Conservation (phyloP, 1,284 basidiomycete species). For the Apiotrichum mycotoxinovorans region DNA sequence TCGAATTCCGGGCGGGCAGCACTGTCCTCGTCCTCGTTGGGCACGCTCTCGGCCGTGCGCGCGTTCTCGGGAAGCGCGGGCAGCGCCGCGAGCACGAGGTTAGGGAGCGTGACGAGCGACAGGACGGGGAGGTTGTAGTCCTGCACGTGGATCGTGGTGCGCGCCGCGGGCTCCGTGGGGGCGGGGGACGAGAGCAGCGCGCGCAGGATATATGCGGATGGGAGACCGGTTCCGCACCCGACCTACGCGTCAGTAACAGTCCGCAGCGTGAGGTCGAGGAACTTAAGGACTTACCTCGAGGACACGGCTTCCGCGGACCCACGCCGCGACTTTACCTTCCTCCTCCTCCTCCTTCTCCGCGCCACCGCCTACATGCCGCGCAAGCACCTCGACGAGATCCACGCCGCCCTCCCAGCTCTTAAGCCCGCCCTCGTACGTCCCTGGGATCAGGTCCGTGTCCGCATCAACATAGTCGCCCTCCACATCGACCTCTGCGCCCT, state of each 20-base stretch:
- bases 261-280: too few relatives aligned
- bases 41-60: slow-evolving; percentile 31
- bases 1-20: too few relatives aligned
- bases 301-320: slow-evolving; percentile 54
- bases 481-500: slow-evolving; percentile 3
- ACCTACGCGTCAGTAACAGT: slow-evolving; percentile 57
- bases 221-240: slow-evolving; percentile 89
- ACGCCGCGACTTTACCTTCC: slow-evolving; percentile 18
- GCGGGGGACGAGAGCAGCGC: slow-evolving; percentile 54
- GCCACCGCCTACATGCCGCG: neutral
- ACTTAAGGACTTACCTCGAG: slow-evolving; percentile 60
- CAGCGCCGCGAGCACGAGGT: slow-evolving; percentile 65
- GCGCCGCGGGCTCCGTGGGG: neutral
- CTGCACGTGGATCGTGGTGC: slow-evolving; percentile 73
- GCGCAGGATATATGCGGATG: slow-evolving; percentile 68
- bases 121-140: slow-evolving; percentile 88
- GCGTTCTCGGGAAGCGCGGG: slow-evolving; percentile 27
- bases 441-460: slow-evolving; percentile 84
- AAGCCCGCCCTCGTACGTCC: slow-evolving; percentile 90
- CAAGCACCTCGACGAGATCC: slow-evolving; percentile 63
- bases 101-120: slow-evolving; percentile 78
- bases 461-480: slow-evolving; percentile 61
- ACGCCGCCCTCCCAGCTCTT: slow-evolving; percentile 98
- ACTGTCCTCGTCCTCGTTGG: slow-evolving; percentile 28
- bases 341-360: slow-evolving; percentile 38